Base-by-base conservation (phyloP, 805 yeast genomes). In the Suhomyces tanzawaensis region DNA sequence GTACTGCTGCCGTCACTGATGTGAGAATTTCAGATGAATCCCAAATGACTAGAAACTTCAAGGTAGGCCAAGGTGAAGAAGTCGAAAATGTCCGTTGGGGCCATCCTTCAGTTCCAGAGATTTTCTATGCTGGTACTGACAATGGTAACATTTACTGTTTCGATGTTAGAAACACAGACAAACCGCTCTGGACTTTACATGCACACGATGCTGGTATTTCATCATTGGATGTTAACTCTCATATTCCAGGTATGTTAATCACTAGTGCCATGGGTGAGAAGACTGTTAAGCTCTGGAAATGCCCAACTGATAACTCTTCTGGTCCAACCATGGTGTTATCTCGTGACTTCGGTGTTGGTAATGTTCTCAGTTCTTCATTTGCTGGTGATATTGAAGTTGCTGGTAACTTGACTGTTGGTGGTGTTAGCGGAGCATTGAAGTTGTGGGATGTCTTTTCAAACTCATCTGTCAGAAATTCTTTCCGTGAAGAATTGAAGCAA, bases 141-240 rank as follows among this genome's bases (percentile, higher is more conserved):
- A 74, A 77, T 46, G 99, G 99, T 58, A 81, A 81, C 53, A 78
- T 93, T 18, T 87, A 87, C 67, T 83, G 91, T 45, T 91, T 84
- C 53, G 99, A 91, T 61, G 83, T 87, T 31, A 79, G 96, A 60
- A 67, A 66, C 35, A 76, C 71, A 26, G 74, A 72, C 32, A 75
- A 74, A 47, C 90, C 97, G 14, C 53, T 91, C 22, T 93, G 99
- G 99, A 87, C 95, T 2, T 71, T 93, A 50, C 96, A 93, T 62
- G 98, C 98, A 2, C 99, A 93, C 60, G 98, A 93, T 64, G 77
- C 95, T 2, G 97, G 95, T 44, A 83, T 93, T 44, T 83, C 96
- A 4, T 72, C 91, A 2, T 73, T 93, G 49, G 83, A 82, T 48
- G 74, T 82, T 25, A 90, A 87, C 64, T 57, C 58, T 18, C 76